Percentiles rank a stretch among this genome's conserved stretches.
Evolutionary conservation across 805 yeast species (phyloP).

Genomic region (Suhomyces sp.): DNA sequence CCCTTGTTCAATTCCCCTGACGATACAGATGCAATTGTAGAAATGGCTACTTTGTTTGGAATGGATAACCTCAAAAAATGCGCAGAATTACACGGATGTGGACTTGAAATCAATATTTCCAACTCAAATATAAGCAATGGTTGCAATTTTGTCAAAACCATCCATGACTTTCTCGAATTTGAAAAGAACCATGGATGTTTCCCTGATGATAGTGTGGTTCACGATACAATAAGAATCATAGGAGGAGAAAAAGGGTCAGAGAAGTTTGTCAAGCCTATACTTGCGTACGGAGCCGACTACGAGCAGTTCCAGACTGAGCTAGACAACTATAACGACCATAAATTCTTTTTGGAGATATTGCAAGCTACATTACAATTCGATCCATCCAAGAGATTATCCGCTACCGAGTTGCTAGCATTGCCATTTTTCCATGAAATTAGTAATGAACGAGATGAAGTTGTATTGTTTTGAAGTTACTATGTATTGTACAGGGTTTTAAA

Average conservation of each 20-base stretch:
- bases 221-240: conserved; percentile 52
- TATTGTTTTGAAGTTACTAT: conserved; percentile 10
- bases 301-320: conserved; percentile 15
- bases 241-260: conserved; percentile 40
- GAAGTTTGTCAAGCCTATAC: conserved; percentile 24
- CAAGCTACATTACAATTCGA: conserved; percentile 57
- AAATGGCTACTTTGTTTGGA: conserved; percentile 80
- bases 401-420: conserved; percentile 53
- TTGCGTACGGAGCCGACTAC: conserved; percentile 12
- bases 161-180: conserved; percentile 24
- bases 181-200: conserved; percentile 59
- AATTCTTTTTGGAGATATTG: conserved; percentile 52
- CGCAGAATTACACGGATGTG: conserved; percentile 85
- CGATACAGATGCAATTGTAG: conserved; percentile 88
- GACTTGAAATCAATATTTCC: conserved; percentile 54
- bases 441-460: conserved; percentile 32
- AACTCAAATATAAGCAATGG: conserved; percentile 14
- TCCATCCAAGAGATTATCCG: conserved; percentile 54
- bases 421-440: conserved; percentile 55
- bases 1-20: conserved; percentile 94
- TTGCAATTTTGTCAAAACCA: conserved; percentile 33
- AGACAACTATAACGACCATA: conserved; percentile 38
- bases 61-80: conserved; percentile 64
- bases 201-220: conserved; percentile 69
- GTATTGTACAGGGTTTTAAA: conserved; percentile 5